These are phyloP conservation scores for Cyberlindnera euphorbiiphila DNA, from an alignment of 805 yeast genomes.

Conservation along the genomic window DNA sequence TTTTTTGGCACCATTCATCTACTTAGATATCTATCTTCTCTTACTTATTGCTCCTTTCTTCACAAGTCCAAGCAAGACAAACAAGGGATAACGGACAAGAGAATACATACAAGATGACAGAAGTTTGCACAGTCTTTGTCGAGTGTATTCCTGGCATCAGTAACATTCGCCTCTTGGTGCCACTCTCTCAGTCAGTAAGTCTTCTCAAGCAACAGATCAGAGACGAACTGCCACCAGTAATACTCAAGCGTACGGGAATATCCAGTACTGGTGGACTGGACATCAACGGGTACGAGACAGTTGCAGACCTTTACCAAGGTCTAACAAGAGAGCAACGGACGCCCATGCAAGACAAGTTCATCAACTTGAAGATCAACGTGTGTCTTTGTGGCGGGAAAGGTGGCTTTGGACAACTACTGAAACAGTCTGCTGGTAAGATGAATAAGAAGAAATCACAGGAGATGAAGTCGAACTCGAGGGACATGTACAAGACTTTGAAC, in stretches of 20 bases:
- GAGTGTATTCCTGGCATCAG: slow-evolving; percentile 18
- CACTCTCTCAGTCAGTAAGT: neutral
- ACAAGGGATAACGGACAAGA: too few relatives aligned
- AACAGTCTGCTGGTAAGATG: slow-evolving; percentile 39
- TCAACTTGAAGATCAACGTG: slow-evolving; percentile 32
- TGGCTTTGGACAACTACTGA: slow-evolving; percentile 42
- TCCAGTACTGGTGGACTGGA: slow-evolving; percentile 17
- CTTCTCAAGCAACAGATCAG: slow-evolving; percentile 7
- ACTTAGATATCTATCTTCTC: too few relatives aligned
- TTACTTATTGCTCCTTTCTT: too few relatives aligned
- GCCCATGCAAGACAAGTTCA: too few relatives aligned
- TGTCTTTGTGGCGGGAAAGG: slow-evolving; percentile 50
- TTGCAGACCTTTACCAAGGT: slow-evolving; percentile 10
- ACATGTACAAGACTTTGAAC: slow-evolving; percentile 37
- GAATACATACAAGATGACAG: neutral
- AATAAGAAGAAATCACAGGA: slow-evolving; percentile 26
- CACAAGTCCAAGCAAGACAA: too few relatives aligned
- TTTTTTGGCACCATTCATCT: too few relatives aligned
- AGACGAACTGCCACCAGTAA: slow-evolving; percentile 10
- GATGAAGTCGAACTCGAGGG: slow-evolving; percentile 26
- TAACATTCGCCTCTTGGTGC: slow-evolving; percentile 11
- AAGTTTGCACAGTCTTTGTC: slow-evolving; percentile 16
- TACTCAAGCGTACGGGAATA: slow-evolving; percentile 5
- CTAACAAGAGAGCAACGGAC: too few relatives aligned
- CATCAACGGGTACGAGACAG: slow-evolving; percentile 8